phyloP scores from a whole-genome alignment of 306 rosid genomes.

The Parietaria judaica region DNA sequence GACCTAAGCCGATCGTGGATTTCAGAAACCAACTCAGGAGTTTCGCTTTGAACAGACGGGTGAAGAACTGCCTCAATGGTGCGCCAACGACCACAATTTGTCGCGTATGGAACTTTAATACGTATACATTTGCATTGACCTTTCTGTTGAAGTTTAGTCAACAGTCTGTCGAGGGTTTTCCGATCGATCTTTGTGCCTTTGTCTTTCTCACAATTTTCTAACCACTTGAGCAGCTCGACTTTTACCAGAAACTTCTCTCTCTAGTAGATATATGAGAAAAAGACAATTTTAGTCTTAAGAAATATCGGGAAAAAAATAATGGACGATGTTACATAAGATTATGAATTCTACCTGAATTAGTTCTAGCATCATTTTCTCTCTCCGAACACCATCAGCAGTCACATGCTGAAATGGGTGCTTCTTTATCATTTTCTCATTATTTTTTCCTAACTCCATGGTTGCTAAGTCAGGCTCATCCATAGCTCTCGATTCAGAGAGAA shows the following conservation, averaged over 20 bases:
- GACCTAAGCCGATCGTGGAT: slow-evolving; percentile 64
- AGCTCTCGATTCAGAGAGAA: slow-evolving; percentile 24
- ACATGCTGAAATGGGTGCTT: slow-evolving; percentile 41
- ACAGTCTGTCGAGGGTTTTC: slow-evolving; percentile 64
- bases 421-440: slow-evolving; percentile 22
- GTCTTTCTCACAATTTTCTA: slow-evolving; percentile 62
- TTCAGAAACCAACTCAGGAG: slow-evolving; percentile 64
- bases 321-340: slow-evolving; percentile 4
- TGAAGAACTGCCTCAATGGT: slow-evolving; percentile 53
- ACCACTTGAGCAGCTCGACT: slow-evolving; percentile 70
- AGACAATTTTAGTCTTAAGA: slow-evolving; percentile 7
- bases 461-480: slow-evolving; percentile 20
- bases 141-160: slow-evolving; percentile 58
- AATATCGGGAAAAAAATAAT: slow-evolving; percentile 1
- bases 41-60: slow-evolving; percentile 53
- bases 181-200: slow-evolving; percentile 53
- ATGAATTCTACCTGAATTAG: slow-evolving; percentile 50
- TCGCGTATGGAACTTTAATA: slow-evolving; percentile 53
- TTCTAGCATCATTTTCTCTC: slow-evolving; percentile 76
- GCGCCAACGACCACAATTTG: slow-evolving; percentile 50
- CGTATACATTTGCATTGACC: slow-evolving; percentile 58
- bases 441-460: slow-evolving; percentile 31
- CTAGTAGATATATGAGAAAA: slow-evolving; percentile 29
- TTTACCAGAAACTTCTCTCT: slow-evolving; percentile 66
- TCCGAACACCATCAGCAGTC: slow-evolving; percentile 40